Conservation (phyloP, 2,329 filamentous ascomycete genomes). For the Keithomyces neogunnii region DNA sequence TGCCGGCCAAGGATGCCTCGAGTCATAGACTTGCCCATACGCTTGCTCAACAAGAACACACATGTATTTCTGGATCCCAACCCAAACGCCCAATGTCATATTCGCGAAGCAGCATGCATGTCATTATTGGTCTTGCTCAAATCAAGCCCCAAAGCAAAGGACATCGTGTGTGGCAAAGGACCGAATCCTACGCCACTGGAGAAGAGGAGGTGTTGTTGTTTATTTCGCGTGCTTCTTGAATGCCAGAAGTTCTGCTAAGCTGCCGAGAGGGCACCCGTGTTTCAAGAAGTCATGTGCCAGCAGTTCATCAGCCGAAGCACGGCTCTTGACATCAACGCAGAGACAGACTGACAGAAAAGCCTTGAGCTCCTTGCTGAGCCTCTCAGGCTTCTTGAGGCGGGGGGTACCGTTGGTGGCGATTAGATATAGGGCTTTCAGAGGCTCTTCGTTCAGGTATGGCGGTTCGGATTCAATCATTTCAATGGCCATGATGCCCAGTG, state of each 20-base stretch:
- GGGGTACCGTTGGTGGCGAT: slow-evolving; percentile 98
- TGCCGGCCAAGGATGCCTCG: not conserved
- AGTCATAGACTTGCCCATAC: not conserved
- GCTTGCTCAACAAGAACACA: not conserved
- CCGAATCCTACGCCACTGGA: not conserved
- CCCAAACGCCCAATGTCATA: not conserved
- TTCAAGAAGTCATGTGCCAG: slow-evolving; percentile 90
- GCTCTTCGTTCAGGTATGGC: slow-evolving; percentile 95
- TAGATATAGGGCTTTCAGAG: slow-evolving; percentile 90
- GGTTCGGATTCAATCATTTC: slow-evolving; percentile 99
- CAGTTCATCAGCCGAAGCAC: slow-evolving; percentile 85
- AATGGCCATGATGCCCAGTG: slow-evolving; percentile 97
- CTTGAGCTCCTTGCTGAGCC: slow-evolving; percentile 95
- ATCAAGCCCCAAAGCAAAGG: not conserved
- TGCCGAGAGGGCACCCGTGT: slow-evolving; percentile 76
- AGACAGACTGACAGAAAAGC: slow-evolving; percentile 93
- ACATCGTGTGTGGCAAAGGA: not conserved
- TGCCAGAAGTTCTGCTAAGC: slow-evolving; percentile 76
- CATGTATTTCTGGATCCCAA: not conserved
- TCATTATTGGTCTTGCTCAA: not conserved
- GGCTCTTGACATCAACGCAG: slow-evolving; percentile 91
- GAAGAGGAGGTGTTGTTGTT: slow-evolving; percentile 5
- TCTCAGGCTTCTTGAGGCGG: slow-evolving; percentile 94
- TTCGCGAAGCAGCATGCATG: not conserved
- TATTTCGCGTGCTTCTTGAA: slow-evolving; percentile 72